phyloP scores from a whole-genome alignment of 148 eudicot species.

The Chenopodium formosanum region DNA sequence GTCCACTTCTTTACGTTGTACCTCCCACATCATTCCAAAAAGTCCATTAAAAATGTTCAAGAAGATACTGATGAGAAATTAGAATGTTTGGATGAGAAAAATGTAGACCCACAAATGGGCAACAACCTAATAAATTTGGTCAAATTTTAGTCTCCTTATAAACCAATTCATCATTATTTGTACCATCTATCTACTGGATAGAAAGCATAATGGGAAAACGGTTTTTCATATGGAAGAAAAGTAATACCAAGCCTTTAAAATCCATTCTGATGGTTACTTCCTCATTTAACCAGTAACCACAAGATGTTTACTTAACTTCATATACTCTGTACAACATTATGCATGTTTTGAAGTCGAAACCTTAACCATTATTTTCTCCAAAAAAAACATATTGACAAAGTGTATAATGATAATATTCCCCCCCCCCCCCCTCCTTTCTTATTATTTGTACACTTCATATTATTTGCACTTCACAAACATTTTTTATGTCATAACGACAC shows the following conservation, averaged over 20 bases:
- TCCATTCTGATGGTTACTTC: conserved; percentile 8
- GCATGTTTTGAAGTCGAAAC: not conserved
- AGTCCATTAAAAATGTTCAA: not conserved
- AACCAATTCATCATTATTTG: conserved; percentile 17
- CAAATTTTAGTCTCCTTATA: conserved; percentile 15
- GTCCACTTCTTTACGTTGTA: conserved; percentile 15
- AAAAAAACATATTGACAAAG: too few species aligned
- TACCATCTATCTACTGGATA: conserved; percentile 19
- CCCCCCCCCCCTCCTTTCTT: too few species aligned
- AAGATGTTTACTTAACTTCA: conserved; percentile 3
- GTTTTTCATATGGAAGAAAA: not conserved
- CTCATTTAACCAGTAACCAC: conserved; percentile 26
- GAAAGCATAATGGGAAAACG: not conserved
- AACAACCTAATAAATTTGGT: conserved; percentile 19
- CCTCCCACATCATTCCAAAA: conserved; percentile 28
- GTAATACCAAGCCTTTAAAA: not conserved
- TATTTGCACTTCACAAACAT: too few species aligned
- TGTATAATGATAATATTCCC: too few species aligned
- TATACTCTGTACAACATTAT: not conserved
- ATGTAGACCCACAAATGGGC: conserved; percentile 19
- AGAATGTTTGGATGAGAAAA: conserved; percentile 18
- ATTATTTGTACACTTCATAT: too few species aligned
- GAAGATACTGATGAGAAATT: conserved; percentile 17
- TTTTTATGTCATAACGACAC: too few species aligned
- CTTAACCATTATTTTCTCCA: too few species aligned